A percentile compares a stretch with the other conserved stretches of the same genome.
Conservation (phyloP, 257 asterid species). For the Solanum appendiculatum region DNA sequence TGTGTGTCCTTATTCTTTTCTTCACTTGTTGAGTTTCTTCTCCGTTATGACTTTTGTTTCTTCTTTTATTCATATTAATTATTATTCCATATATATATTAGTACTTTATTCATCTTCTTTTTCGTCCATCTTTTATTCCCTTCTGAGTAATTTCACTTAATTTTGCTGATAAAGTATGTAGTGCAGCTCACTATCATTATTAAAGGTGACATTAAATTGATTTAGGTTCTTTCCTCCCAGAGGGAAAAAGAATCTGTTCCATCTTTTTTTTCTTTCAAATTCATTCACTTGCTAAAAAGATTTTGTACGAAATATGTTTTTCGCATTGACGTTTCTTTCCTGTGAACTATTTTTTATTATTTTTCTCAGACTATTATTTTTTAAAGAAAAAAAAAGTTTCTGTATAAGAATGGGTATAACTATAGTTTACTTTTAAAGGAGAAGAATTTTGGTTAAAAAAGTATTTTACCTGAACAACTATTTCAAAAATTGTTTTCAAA, state of each 20-base stretch:
- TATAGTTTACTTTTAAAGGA: neutral
- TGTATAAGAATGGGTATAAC: neutral
- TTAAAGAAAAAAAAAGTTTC: neutral
- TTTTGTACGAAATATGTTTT: neutral
- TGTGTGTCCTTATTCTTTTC: neutral
- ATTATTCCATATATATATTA: neutral
- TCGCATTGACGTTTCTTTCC: neutral
- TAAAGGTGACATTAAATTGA: neutral
- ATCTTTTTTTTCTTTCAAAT: neutral
- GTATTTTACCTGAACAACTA: too few species aligned
- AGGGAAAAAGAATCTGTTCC: neutral
- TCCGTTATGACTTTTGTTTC: too few species aligned
- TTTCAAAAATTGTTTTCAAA: too few species aligned
- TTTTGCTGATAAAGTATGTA: neutral
- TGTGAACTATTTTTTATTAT: neutral
- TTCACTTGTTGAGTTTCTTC: too few species aligned
- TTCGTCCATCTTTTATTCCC: neutral
- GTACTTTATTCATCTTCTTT: neutral
- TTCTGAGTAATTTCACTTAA: neutral
- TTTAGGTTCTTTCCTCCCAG: neutral
- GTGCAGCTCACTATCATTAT: neutral
- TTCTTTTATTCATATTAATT: too few species aligned
- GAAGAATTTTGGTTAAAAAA: too few species aligned
- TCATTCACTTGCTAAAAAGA: neutral
- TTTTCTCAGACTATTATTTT: neutral